phyloP scores from a whole-genome alignment of 495 filamentous ascomycete species.

The Trichocladium uniseriatum region DNA sequence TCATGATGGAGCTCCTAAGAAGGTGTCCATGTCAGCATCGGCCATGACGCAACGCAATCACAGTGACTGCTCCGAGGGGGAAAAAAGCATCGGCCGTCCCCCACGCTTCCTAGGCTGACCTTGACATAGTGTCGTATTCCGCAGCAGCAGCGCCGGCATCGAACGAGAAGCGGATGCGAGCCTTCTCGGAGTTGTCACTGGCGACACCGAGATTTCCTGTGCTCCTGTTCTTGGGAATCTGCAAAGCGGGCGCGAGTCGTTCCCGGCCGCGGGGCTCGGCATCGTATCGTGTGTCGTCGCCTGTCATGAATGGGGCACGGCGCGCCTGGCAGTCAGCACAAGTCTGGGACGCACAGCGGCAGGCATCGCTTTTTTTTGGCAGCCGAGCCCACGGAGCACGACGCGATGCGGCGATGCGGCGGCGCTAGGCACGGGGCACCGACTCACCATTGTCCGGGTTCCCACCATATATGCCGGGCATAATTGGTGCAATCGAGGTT shows the following conservation, averaged over 20 bases:
- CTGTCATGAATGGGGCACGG: conserved; percentile 18
- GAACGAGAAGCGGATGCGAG: conserved; percentile 47
- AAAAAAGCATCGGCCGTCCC: not conserved
- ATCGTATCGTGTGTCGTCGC: conserved; percentile 36
- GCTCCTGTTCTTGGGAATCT: conserved; percentile 56
- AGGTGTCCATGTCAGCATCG: conserved; percentile 22
- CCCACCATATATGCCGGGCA: conserved; percentile 41
- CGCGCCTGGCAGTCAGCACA: conserved; percentile 19
- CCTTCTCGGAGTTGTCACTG: conserved; percentile 30
- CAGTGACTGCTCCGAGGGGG: not conserved
- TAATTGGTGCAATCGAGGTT: conserved; percentile 30
- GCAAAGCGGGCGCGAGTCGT: conserved; percentile 30
- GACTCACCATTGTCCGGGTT: conserved; percentile 40
- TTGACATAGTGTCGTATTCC: conserved; percentile 46
- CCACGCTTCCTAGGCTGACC: conserved; percentile 26
- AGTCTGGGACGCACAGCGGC: not conserved
- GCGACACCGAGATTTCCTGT: conserved; percentile 50
- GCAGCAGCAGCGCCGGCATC: conserved; percentile 39
- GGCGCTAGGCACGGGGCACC: too few species aligned
- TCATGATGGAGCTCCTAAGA: conserved; percentile 42
- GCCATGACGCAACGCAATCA: not conserved
- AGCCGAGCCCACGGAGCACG: too few species aligned
- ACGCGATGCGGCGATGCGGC: too few species aligned
- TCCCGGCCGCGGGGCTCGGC: conserved; percentile 25
- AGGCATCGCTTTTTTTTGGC: not conserved